Evolutionary conservation across 75 land plant species (phyloP), one percentile per base, ranked within the genome.

Genomic region (Picea glauca): DNA sequence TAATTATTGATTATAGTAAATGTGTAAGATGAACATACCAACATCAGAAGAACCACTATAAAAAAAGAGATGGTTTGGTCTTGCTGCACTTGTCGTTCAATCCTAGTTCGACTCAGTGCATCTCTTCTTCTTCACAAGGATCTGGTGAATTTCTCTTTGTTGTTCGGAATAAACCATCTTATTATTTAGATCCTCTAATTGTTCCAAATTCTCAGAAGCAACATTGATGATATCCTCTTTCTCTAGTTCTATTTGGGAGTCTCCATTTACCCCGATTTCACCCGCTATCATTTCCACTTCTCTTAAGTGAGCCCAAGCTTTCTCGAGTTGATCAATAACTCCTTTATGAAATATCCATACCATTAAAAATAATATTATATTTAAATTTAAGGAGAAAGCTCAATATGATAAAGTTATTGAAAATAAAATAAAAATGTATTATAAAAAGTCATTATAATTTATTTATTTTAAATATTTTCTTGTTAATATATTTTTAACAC

Each of bases 201-300:
- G 40, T 77, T 77, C 40, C 43, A 77, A 77, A 77, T 58, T 77
- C 15, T 15, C 14, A 60, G 18, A 60, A 77, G 62, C 11, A 59
- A 33, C 33, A 32, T 77, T 59, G 20, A 60, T 77, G 46, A 61
- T 0, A 60, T 77, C 62, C 62, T 18, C 35, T 60, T 77, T 77
- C 23, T 77, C 78, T 60, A 2, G 43, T 77, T 60, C 14, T 59
- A 58, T 77, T 18, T 77, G 23, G 13, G 64, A 77, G 33, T 77
- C 31, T 60, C 64, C 43, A 59, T 77, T 77, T 61, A 77, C 38
- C 20, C 23, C 0, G 60, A 58, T 59, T 59, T 32, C 38, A 0
- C 30, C 35, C 12, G 20, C 78, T 77, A 17, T 61, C 46, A 31
- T 20, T 60, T 60, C 62, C 31, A 77, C 64, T 77, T 77, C 21